These are phyloP conservation scores for Hericium alpestre DNA, from an alignment of 768 basidiomycete species.

Conservation along the genomic window DNA sequence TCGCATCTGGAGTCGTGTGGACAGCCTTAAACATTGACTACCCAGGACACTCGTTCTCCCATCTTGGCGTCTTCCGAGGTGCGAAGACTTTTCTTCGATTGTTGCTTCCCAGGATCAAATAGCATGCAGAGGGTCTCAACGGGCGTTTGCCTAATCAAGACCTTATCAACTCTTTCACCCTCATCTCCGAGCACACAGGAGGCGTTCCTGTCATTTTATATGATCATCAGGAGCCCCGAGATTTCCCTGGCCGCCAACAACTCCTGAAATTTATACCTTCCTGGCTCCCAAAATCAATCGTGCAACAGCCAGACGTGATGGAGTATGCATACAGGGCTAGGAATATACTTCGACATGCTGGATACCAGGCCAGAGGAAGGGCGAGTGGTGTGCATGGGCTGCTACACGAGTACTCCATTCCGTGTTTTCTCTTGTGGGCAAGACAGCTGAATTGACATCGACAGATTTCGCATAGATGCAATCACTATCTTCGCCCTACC, in stretches of 20 bases:
- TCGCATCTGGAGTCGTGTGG: constrained; percentile 88
- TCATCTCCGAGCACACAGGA: constrained; percentile 62
- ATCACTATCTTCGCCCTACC: constrained; percentile 85
- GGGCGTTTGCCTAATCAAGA: constrained; percentile 96
- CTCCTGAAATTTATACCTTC: constrained; percentile 24
- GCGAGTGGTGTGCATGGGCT: constrained; percentile 86
- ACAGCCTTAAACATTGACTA: constrained; percentile 91
- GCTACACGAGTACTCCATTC: constrained; percentile 58
- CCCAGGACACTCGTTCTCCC: constrained; percentile 92
- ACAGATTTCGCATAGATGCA: constrained; percentile 88
- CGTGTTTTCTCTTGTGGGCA: not conserved
- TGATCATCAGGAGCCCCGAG: constrained; percentile 52
- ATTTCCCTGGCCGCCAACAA: constrained; percentile 23
- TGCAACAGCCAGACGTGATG: constrained; percentile 32
- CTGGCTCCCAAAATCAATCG: constrained; percentile 38
- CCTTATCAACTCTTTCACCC: constrained; percentile 69
- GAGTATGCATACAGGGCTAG: constrained; percentile 48
- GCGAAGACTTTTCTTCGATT: constrained; percentile 14
- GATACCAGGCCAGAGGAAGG: constrained; percentile 67
- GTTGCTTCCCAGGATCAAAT: not conserved
- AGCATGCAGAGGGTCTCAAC: constrained; percentile 74
- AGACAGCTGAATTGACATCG: not conserved
- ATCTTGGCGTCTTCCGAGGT: constrained; percentile 94
- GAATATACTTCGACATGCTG: constrained; percentile 61
- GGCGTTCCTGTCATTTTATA: constrained; percentile 75